A percentile compares a stretch with the other conserved stretches of the same genome.
These are phyloP conservation scores for Pleurotus sapidus DNA, from an alignment of 768 basidiomycete genomes.

Conservation along the genomic window DNA sequence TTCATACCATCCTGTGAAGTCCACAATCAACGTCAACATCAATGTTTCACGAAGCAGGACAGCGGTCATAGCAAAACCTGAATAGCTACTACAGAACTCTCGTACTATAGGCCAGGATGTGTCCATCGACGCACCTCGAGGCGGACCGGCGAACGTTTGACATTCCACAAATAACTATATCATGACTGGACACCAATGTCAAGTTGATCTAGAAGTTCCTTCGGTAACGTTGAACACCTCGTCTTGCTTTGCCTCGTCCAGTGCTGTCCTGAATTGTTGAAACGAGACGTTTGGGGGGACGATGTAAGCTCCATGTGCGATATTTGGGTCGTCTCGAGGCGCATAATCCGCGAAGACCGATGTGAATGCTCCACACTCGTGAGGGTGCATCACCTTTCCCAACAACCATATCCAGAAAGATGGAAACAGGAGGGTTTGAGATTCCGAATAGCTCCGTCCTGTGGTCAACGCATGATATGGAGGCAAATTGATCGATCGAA, in stretches of 20 bases:
- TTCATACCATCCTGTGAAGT: too few species aligned
- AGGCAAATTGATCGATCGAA: constrained; percentile 2
- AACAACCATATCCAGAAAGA: constrained; percentile 21
- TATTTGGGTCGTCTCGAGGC: constrained; percentile 21
- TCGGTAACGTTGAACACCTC: constrained; percentile 37
- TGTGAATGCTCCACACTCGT: constrained; percentile 18
- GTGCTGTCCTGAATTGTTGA: constrained; percentile 24
- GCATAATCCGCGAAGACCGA: constrained; percentile 17
- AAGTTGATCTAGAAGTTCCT: constrained; percentile 23
- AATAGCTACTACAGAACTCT: too few species aligned
- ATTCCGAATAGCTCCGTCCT: constrained; percentile 18
- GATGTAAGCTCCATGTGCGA: constrained; percentile 35
- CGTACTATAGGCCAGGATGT: too few species aligned
- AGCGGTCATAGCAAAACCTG: too few species aligned
- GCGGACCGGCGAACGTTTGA: too few species aligned
- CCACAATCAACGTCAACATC: too few species aligned
- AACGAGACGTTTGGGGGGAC: constrained; percentile 28
- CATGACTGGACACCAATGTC: constrained; percentile 6
- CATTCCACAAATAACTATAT: too few species aligned
- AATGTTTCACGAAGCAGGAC: too few species aligned
- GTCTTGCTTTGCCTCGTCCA: constrained; percentile 26
- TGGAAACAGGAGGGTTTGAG: constrained; percentile 15
- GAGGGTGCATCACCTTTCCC: constrained; percentile 18
- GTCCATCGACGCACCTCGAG: too few species aligned
- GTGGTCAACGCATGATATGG: background rate